These are phyloP conservation scores for Macaranga tanarius DNA, from an alignment of 441 rosid species.

Conservation along the genomic window DNA sequence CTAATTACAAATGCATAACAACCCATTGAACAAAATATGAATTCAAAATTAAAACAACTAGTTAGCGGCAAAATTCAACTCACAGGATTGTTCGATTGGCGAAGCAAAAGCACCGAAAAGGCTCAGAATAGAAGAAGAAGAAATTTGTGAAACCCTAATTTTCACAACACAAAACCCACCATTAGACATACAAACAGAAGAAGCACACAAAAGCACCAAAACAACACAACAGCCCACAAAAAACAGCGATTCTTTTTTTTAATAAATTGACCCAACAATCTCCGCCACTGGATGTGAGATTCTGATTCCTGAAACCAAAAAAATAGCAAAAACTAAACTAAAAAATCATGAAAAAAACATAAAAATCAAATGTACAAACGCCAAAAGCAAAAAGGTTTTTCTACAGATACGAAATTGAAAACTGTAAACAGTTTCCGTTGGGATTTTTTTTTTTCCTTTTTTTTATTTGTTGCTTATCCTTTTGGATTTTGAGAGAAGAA, in stretches of 20 bases:
- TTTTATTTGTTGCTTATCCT: conserved; percentile 4
- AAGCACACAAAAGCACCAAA: conserved; percentile 7
- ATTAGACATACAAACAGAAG: conserved; percentile 33
- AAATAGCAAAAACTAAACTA: conserved; percentile 15
- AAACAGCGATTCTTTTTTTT: too few species aligned
- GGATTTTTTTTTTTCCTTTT: background rate
- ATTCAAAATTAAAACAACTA: background rate
- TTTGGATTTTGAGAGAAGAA: conserved; percentile 15
- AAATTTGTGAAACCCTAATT: conserved; percentile 50
- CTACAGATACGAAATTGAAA: conserved; percentile 13
- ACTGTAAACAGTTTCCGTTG: background rate
- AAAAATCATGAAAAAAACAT: background rate
- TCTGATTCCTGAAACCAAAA: conserved; percentile 24
- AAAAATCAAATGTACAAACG: conserved; percentile 12
- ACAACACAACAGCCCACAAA: background rate
- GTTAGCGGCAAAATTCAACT: conserved; percentile 20
- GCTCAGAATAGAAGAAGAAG: conserved; percentile 15
- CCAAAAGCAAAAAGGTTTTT: background rate
- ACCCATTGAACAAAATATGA: background rate
- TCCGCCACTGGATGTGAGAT: conserved; percentile 7
- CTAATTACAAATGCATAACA: too few species aligned
- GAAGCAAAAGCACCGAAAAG: conserved; percentile 13
- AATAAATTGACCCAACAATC: conserved; percentile 8
- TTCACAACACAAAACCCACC: conserved; percentile 42
- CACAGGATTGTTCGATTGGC: conserved; percentile 24